These are phyloP conservation scores for Hymenoscyphus salicellus DNA, from an alignment of 2,329 filamentous ascomycete genomes.

Conservation along the genomic window DNA sequence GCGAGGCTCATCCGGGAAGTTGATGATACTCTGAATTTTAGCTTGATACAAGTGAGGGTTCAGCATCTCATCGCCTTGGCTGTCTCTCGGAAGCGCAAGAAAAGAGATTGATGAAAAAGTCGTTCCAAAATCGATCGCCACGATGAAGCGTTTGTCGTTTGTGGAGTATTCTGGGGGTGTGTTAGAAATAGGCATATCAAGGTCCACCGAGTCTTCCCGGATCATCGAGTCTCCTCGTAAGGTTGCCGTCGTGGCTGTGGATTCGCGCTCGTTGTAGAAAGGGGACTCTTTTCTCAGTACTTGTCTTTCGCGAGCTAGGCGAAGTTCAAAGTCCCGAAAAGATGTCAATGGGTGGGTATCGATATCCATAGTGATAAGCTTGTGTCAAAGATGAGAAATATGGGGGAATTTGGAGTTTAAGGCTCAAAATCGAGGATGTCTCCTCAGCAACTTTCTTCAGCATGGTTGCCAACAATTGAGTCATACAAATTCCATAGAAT, in stretches of 20 bases:
- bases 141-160: slow-evolving; percentile 5
- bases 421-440: too few species aligned
- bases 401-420: too few species aligned
- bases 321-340: neutral
- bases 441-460: too few species aligned
- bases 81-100: slow-evolving; percentile 6
- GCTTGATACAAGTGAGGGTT: neutral
- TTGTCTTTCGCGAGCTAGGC: neutral
- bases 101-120: slow-evolving; percentile 18
- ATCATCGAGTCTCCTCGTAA: neutral
- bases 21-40: slow-evolving; percentile 7
- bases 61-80: neutral
- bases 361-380: neutral
- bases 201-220: neutral
- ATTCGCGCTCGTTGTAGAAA: neutral
- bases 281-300: neutral
- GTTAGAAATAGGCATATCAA: neutral
- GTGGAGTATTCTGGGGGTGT: neutral
- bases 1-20: slow-evolving; percentile 3
- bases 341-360: neutral
- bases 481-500: neutral
- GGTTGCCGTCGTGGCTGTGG: neutral
- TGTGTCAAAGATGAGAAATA: neutral
- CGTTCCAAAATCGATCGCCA: slow-evolving; percentile 17
- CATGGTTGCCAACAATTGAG: neutral